These are phyloP conservation scores for Hypoxylon fuscum DNA, from an alignment of 495 filamentous ascomycete genomes.

Conservation along the genomic window DNA sequence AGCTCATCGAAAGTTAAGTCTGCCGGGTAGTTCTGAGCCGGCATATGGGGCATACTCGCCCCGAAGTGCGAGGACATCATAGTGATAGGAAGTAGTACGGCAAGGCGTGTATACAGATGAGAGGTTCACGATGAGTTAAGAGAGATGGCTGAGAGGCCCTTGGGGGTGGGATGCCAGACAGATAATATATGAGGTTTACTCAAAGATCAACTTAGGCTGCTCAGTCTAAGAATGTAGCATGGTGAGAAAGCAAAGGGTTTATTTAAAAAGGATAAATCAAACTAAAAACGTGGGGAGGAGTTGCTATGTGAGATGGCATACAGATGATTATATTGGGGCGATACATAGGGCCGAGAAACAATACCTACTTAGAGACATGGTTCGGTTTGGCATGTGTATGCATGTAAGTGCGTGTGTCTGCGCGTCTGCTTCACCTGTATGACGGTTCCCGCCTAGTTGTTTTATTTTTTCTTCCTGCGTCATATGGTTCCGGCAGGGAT, in stretches of 20 bases:
- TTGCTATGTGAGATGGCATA: conserved; percentile 44
- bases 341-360: conserved; percentile 48
- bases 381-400: conserved; percentile 49
- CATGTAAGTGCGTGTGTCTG: conserved; percentile 46
- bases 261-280: conserved; percentile 47
- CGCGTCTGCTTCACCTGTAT: conserved; percentile 49
- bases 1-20: conserved; percentile 50
- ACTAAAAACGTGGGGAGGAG: conserved; percentile 42
- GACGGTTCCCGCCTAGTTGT: conserved; percentile 46
- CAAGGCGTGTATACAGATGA: conserved; percentile 7
- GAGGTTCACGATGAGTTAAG: conserved; percentile 12
- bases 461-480: conserved; percentile 48
- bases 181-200: conserved; percentile 38
- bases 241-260: conserved; percentile 40
- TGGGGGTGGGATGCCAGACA: conserved; percentile 24
- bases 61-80: conserved; percentile 44
- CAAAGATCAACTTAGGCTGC: conserved; percentile 39
- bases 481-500: conserved; percentile 51
- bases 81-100: conserved; percentile 15
- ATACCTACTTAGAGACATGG: conserved; percentile 48
- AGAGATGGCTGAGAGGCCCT: conserved; percentile 1
- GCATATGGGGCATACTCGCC: conserved; percentile 30
- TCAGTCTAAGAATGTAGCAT: conserved; percentile 39
- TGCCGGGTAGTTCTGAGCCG: conserved; percentile 40
- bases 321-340: conserved; percentile 48